Conservation (phyloP, 345 rosid genomes). For the Linum tenue region DNA sequence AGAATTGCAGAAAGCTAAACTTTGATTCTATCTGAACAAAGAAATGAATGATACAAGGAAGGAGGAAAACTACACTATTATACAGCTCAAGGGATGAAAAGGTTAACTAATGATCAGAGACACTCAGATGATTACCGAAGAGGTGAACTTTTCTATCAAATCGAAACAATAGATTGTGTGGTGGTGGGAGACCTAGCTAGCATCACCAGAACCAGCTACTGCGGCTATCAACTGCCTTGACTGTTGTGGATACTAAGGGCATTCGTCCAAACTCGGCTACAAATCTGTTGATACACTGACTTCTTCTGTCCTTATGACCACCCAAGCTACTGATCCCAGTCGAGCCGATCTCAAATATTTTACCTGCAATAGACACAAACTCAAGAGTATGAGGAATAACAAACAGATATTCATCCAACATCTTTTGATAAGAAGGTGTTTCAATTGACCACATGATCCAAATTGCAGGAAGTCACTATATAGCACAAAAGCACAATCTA, state of each 20-base stretch:
- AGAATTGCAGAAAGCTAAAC: conserved; percentile 3
- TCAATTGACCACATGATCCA: no score
- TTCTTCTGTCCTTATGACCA: conserved; percentile 75
- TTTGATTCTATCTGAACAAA: neutral
- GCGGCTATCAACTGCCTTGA: conserved; percentile 74
- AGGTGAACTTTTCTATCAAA: conserved; percentile 9
- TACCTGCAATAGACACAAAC: conserved; percentile 37
- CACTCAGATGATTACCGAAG: conserved; percentile 11
- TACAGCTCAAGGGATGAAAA: conserved; percentile 16
- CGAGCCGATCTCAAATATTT: conserved; percentile 87
- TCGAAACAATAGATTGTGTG: neutral
- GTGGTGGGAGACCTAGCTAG: neutral
- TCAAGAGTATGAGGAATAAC: neutral
- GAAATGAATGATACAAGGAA: neutral
- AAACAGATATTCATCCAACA: neutral
- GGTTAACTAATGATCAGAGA: conserved; percentile 8
- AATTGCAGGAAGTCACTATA: no score
- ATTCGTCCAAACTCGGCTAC: conserved; percentile 67
- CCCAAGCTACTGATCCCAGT: conserved; percentile 94
- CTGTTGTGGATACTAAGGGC: conserved; percentile 66
- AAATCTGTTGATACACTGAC: conserved; percentile 62
- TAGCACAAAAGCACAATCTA: no score
- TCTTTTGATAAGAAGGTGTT: no score
- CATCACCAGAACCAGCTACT: conserved; percentile 76
- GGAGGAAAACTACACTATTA: conserved; percentile 3